These are phyloP conservation scores for Populus hybrid DNA, from an alignment of 441 rosid species.

Conservation along the genomic window DNA sequence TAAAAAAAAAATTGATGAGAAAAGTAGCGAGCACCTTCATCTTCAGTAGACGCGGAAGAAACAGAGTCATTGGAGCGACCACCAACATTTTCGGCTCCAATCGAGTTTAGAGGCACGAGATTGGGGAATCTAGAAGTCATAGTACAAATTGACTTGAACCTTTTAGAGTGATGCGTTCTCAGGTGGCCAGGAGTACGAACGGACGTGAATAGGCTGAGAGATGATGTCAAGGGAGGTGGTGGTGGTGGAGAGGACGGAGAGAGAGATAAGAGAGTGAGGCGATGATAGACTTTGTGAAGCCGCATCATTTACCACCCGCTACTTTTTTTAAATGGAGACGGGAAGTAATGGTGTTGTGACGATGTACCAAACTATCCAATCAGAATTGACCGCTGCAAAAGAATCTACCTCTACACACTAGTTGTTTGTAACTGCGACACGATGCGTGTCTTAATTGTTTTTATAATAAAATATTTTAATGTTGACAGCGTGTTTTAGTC, in stretches of 20 bases:
- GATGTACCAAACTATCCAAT: background rate
- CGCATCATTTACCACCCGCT: constrained; percentile 29
- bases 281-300: constrained; percentile 45
- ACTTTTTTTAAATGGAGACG: background rate
- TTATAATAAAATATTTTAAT: no score
- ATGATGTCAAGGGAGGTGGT: constrained; percentile 18
- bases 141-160: background rate
- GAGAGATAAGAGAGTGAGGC: constrained; percentile 33
- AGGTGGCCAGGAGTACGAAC: constrained; percentile 22
- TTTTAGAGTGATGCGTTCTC: constrained; percentile 26
- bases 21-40: constrained; percentile 42
- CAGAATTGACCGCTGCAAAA: background rate
- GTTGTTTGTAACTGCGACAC: no score
- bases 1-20: background rate
- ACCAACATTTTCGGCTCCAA: constrained; percentile 43
- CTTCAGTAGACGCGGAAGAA: constrained; percentile 33
- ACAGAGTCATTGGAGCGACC: constrained; percentile 30
- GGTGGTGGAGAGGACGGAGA: constrained; percentile 26
- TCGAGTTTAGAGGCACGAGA: constrained; percentile 38
- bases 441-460: no score
- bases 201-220: constrained; percentile 27
- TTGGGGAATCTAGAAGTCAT: constrained; percentile 34
- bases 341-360: background rate
- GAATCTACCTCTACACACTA: background rate
- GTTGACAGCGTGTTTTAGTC: no score